phyloP scores from a whole-genome alignment of 2,329 filamentous ascomycete genomes.

The Exophiala aquamarina region DNA sequence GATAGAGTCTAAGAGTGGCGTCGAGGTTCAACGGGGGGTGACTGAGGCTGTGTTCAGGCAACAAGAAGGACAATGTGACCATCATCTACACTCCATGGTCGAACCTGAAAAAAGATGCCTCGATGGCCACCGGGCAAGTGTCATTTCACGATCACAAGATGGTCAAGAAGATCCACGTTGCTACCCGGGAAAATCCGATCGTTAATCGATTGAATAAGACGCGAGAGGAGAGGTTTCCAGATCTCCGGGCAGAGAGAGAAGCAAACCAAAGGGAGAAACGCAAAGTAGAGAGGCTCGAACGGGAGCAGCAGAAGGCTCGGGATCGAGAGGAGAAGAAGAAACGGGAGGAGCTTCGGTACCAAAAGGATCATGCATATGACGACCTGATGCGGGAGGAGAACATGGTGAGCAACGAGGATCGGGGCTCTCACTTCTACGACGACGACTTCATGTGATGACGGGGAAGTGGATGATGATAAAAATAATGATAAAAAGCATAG shows the following conservation, averaged over 20 bases:
- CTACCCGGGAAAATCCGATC: conserved; percentile 80
- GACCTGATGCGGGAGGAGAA: conserved; percentile 84
- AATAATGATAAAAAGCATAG: too few species aligned
- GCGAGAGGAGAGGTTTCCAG: conserved; percentile 80
- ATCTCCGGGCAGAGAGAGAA: conserved; percentile 79
- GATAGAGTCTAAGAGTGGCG: background rate
- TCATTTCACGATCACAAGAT: conserved; percentile 84
- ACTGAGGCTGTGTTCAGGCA: conserved; percentile 57
- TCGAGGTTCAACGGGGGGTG: conserved; percentile 20
- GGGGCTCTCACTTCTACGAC: conserved; percentile 68
- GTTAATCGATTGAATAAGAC: conserved; percentile 99
- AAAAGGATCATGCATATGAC: conserved; percentile 98
- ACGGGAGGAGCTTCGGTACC: conserved; percentile 84
- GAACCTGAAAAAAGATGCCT: conserved; percentile 91
- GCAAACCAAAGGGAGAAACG: conserved; percentile 70
- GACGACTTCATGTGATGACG: conserved; percentile 84
- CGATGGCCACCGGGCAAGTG: conserved; percentile 94
- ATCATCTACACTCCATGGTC: conserved; percentile 98
- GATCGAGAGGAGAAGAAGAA: conserved; percentile 61
- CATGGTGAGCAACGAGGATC: conserved; percentile 84
- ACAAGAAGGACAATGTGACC: conserved; percentile 98
- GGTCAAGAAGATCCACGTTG: conserved; percentile 79
- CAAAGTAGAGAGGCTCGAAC: conserved; percentile 58
- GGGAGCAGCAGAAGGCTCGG: conserved; percentile 40
- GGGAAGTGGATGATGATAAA: too few species aligned